These are phyloP conservation scores for Sugiyamaella valdiviana DNA, from an alignment of 805 yeast genomes.

Conservation along the genomic window DNA sequence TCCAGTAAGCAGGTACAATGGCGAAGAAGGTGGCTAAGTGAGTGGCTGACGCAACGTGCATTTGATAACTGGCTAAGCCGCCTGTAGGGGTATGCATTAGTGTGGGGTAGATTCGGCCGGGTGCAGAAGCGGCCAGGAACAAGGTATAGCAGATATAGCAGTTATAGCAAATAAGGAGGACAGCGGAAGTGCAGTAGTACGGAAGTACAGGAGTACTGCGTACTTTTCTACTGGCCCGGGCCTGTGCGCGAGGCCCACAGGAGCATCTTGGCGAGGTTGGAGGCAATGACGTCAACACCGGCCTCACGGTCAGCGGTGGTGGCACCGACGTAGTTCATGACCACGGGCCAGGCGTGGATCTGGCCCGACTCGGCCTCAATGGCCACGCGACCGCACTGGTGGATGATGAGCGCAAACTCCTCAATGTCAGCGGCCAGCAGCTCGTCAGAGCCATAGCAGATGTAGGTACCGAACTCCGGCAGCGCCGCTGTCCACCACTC, in stretches of 20 bases:
- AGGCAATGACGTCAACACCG: constrained; percentile 37
- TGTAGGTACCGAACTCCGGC: constrained; percentile 38
- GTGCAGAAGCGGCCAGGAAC: too few relatives aligned
- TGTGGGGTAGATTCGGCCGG: too few relatives aligned
- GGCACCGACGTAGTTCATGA: constrained; percentile 38
- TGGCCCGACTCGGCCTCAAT: constrained; percentile 31
- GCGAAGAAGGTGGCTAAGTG: too few relatives aligned
- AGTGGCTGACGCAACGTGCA: too few relatives aligned
- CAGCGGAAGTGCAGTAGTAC: too few relatives aligned
- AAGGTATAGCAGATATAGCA: too few relatives aligned
- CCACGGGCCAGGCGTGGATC: constrained; percentile 47
- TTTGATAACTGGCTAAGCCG: too few relatives aligned
- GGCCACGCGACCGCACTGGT: constrained; percentile 30
- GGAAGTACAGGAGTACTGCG: too few relatives aligned
- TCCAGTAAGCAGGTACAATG: too few relatives aligned
- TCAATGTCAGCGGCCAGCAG: constrained; percentile 35
- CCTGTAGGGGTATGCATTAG: too few relatives aligned
- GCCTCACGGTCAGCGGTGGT: constrained; percentile 39
- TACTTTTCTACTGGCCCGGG: too few relatives aligned
- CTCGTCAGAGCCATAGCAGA: constrained; percentile 43
- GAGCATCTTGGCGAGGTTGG: constrained; percentile 39
- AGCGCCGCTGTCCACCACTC: constrained; percentile 38
- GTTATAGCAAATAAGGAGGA: too few relatives aligned
- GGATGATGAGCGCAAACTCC: constrained; percentile 28
- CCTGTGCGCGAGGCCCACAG: constrained; percentile 30